Conservation (phyloP, 1,284 basidiomycete genomes). For the Pseudozyma pruni region DNA sequence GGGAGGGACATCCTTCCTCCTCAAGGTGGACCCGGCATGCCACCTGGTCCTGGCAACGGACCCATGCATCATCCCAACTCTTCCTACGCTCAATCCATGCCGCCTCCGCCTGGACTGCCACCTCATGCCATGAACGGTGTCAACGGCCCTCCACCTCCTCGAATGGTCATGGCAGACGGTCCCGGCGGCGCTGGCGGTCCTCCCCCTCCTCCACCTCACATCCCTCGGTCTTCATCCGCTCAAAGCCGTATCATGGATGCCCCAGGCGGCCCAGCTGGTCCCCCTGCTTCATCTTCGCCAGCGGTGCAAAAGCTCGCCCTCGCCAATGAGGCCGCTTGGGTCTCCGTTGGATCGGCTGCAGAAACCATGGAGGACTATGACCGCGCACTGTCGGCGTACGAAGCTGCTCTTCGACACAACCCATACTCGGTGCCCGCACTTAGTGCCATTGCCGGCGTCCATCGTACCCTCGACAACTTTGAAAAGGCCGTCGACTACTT, state of each 20-base stretch:
- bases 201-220: slow-evolving; percentile 40
- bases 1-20: slow-evolving; percentile 31
- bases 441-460: slow-evolving; percentile 64
- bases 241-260: slow-evolving; percentile 47
- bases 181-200: slow-evolving; percentile 30
- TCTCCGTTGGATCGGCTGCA: slow-evolving; percentile 61
- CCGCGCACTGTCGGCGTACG: slow-evolving; percentile 63
- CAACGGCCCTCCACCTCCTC: slow-evolving; percentile 42
- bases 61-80: slow-evolving; percentile 49
- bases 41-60: slow-evolving; percentile 28
- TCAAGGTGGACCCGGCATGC: slow-evolving; percentile 32
- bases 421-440: slow-evolving; percentile 65
- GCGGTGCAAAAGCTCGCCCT: slow-evolving; percentile 58
- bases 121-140: slow-evolving; percentile 46
- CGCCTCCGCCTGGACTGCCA: slow-evolving; percentile 42
- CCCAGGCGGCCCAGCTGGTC: slow-evolving; percentile 14
- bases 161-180: slow-evolving; percentile 45
- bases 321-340: slow-evolving; percentile 64
- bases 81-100: slow-evolving; percentile 45
- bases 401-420: slow-evolving; percentile 64
- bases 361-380: slow-evolving; percentile 66
- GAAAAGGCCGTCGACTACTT: slow-evolving; percentile 90
- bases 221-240: slow-evolving; percentile 46
- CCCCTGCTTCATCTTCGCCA: slow-evolving; percentile 29
- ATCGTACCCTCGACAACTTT: slow-evolving; percentile 64